phyloP scores from a whole-genome alignment of 2,329 filamentous ascomycete genomes.

The Didymellaceae sp. region DNA sequence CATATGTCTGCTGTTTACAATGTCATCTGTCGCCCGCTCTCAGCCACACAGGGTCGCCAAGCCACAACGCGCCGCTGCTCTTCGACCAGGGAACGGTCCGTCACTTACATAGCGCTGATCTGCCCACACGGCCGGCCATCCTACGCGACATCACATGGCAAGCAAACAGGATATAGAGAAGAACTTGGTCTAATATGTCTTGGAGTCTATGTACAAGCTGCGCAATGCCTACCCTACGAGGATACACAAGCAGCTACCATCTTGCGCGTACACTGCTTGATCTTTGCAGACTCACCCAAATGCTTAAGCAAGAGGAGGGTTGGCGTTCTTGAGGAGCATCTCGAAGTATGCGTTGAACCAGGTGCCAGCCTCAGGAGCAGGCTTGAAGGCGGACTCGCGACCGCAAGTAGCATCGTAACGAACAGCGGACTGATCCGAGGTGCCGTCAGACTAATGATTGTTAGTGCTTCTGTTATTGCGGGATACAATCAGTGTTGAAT shows the following conservation, averaged over 20 bases:
- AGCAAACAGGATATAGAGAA: not conserved
- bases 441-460: slow-evolving; percentile 51
- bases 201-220: not conserved
- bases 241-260: not conserved
- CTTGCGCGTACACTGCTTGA: not conserved
- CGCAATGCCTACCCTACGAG: not conserved
- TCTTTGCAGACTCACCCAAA: not conserved
- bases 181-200: not conserved
- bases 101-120: not conserved
- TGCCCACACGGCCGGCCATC: no score
- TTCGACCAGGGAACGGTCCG: not conserved
- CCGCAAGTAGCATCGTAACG: slow-evolving; percentile 65
- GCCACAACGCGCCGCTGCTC: not conserved
- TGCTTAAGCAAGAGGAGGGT: slow-evolving; percentile 33
- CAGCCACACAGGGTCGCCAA: no score
- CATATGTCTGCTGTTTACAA: not conserved
- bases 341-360: slow-evolving; percentile 65
- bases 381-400: slow-evolving; percentile 61
- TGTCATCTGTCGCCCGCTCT: not conserved
- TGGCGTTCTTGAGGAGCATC: slow-evolving; percentile 45
- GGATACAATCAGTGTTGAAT: not conserved
- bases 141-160: not conserved
- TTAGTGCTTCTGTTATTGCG: not conserved
- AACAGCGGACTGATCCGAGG: slow-evolving; percentile 49
- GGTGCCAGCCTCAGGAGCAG: slow-evolving; percentile 71